Conservation (phyloP, 1,284 basidiomycete species). For the Ustilago cynodontis region DNA sequence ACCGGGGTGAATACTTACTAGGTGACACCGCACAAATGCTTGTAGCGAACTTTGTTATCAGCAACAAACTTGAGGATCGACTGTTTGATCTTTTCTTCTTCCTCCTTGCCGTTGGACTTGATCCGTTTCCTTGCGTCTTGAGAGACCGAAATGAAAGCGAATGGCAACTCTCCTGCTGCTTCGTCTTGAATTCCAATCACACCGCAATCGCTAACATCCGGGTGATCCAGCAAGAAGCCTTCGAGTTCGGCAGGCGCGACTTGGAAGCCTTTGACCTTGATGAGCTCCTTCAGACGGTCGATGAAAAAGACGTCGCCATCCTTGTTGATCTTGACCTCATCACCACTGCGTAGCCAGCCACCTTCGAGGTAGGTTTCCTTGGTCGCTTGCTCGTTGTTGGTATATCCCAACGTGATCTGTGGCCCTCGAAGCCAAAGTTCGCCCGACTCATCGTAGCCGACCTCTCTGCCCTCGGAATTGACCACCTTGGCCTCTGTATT, state of each 20-base stretch:
- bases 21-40: slow-evolving; percentile 76
- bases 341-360: slow-evolving; percentile 63
- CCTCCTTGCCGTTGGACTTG: slow-evolving; percentile 71
- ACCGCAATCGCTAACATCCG: slow-evolving; percentile 78
- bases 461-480: slow-evolving; percentile 56
- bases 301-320: slow-evolving; percentile 65
- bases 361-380: slow-evolving; percentile 61
- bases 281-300: slow-evolving; percentile 68
- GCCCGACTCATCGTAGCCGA: slow-evolving; percentile 69
- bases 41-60: slow-evolving; percentile 79
- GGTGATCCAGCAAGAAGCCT: slow-evolving; percentile 79
- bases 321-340: slow-evolving; percentile 70
- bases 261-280: slow-evolving; percentile 70
- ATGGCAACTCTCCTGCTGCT: slow-evolving; percentile 81
- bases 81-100: slow-evolving; percentile 43
- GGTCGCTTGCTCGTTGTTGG: slow-evolving; percentile 64
- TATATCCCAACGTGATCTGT: slow-evolving; percentile 65
- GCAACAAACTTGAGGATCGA: slow-evolving; percentile 75
- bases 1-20: slow-evolving; percentile 48
- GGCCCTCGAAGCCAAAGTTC: slow-evolving; percentile 67
- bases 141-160: slow-evolving; percentile 78
- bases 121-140: slow-evolving; percentile 72
- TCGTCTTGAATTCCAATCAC: slow-evolving; percentile 83
- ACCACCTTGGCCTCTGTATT: slow-evolving; percentile 63
- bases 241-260: slow-evolving; percentile 74